Percentiles rank a stretch among this genome's conserved stretches.
These are phyloP conservation scores for Zymoseptoria tritici DNA, from an alignment of 2,329 filamentous ascomycete genomes.

Conservation along the genomic window DNA sequence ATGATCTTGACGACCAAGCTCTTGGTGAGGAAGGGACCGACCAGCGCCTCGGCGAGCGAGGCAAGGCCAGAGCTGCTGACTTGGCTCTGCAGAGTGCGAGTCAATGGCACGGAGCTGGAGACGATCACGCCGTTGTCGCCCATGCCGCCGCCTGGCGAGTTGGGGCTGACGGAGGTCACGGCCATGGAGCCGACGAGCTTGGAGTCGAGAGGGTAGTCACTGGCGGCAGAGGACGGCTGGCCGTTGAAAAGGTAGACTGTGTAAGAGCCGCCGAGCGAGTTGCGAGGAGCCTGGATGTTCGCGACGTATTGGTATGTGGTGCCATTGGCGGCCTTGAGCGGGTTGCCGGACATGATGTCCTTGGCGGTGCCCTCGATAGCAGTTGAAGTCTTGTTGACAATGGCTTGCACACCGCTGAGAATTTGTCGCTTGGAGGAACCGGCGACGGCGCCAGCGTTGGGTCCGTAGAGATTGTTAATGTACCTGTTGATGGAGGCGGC, in stretches of 20 bases:
- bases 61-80: constrained; percentile 25
- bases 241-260: constrained; percentile 63
- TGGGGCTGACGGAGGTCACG: constrained; percentile 26
- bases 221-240: constrained; percentile 34
- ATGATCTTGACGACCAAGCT: constrained; percentile 31
- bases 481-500: constrained; percentile 37
- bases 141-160: constrained; percentile 7
- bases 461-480: constrained; percentile 52
- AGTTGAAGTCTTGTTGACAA: background rate
- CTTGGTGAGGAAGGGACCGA: constrained; percentile 26
- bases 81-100: constrained; percentile 33
- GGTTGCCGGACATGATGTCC: constrained; percentile 9
- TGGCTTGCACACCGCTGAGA: constrained; percentile 9
- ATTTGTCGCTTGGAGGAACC: constrained; percentile 22
- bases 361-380: constrained; percentile 1
- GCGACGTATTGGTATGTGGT: constrained; percentile 61
- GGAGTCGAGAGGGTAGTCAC: constrained; percentile 44
- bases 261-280: constrained; percentile 55
- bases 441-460: constrained; percentile 27
- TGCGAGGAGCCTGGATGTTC: constrained; percentile 56
- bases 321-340: constrained; percentile 29
- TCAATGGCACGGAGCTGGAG: constrained; percentile 41
- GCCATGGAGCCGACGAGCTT: constrained; percentile 57
- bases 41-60: constrained; percentile 21
- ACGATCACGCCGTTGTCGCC: constrained; percentile 21